Base-by-base conservation (phyloP, 2,329 filamentous ascomycete species). In the Phoma sp. region DNA sequence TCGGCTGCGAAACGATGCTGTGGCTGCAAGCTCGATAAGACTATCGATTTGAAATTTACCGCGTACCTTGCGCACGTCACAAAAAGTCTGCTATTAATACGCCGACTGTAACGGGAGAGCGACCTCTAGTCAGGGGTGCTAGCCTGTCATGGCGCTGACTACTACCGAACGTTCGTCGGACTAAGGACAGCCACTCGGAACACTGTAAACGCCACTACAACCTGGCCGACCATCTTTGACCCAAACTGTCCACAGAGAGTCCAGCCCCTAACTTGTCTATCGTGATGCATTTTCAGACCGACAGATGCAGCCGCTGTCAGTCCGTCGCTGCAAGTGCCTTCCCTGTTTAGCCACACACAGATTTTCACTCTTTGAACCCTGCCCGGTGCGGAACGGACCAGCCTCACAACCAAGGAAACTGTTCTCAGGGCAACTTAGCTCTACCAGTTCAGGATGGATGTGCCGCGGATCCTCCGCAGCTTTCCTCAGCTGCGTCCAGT, bases 11-110 rank as follows among this genome's bases (percentile, higher is more conserved):
- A 37, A 51, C 32, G 32, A 41, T 25, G 41, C 36, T 45, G 43
- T 38, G 46, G 43, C 31, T 36, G 41, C 29, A n/a, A 19, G n/a
- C 32, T 38, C 24, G 44, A 45, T 46, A 53, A 54, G 25, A 57
- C 55, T 57, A 57, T 57, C 50, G 55, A 54, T 54, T 57, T 54
- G 45, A 54, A 41, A 54, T 57, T 50, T 53, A 41, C 21, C 38
- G 44, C 44, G 46, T 55, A 44, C 51, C 52, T 54, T 53, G 49
- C 43, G 31, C 27, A 43, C 31, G 45, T 17, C 35, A 19, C 33
- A 45, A 45, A 53, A 53, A 57, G 38, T 41, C 39, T 54, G 44
- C 50, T 57, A 54, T 54, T 53, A 54, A 54, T 57, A 54, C 44
- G 44, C 39, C 25, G 33, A 33, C 19, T 1, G 31, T 33, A 36